Evolutionary conservation across 73 alveolate genomes (phyloP), one percentile per base, ranked within the genome.

Genomic region (Paramecium sonneborni): DNA sequence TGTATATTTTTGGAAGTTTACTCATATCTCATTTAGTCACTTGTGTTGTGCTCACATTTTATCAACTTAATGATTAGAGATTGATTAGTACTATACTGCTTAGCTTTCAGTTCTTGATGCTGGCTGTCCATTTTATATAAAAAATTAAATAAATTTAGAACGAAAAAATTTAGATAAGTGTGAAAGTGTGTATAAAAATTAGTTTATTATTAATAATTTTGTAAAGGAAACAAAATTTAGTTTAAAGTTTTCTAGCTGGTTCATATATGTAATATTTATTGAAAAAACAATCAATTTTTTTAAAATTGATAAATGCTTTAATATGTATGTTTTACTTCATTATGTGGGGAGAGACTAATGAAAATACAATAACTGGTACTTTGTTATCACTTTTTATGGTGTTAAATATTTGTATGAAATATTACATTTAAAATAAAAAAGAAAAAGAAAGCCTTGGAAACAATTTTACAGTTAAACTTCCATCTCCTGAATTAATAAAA

Each of bases 201-300:
- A 37, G 58, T 34, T 35, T 72, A 32, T 41, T 72, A 72, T 15
- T 72, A 72, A 12, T 72, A 38, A 72, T 72, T 72, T 38, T 72
- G 11, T 37, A 32, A 72, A 72, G 55, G 57, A 72, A 72, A 35
- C 26, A 35, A 32, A 72, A 10, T 34, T 41, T 35, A 18, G 57
- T 72, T 38, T 72, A 72, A 15, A 72, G 69, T 46, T 79, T 79
- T 79, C 18, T 79, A 24, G 90, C 90, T 23, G 90, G 90, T 4
- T 79, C 90, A 20, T 79, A 46, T 44, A 79, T 79, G 90, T 18
- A 79, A 62, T 26, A 41, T 38, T 34, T 79, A 8, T 39, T 79
- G 52, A 79, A 21, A 43, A 43, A 79, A 79, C 26, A 38, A 30
- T 39, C 90, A 38, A 79, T 79, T 43, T 9, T 39, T 79, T 38